Evolutionary conservation across 331 rosid genomes (phyloP).

Genomic region (Quercus phellos): DNA sequence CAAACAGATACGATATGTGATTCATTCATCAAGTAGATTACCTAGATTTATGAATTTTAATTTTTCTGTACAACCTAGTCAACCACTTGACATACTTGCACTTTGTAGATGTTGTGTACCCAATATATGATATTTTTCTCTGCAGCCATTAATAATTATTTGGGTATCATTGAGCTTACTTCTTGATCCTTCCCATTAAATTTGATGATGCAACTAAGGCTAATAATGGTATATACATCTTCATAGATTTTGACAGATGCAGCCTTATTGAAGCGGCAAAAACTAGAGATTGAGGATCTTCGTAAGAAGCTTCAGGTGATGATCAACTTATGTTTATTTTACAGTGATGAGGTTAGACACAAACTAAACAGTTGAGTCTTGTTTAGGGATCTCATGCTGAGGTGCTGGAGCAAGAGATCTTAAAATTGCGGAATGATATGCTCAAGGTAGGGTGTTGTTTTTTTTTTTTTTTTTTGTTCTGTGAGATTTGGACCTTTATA

Average conservation of each 20-base stretch:
- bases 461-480: not conserved
- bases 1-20: not conserved
- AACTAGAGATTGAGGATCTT: slow-evolving; percentile 86
- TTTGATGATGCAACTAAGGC: slow-evolving; percentile 6
- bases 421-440: slow-evolving; percentile 83
- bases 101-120: not conserved
- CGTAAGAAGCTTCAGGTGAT: slow-evolving; percentile 81
- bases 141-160: not conserved
- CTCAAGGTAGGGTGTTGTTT: slow-evolving; percentile 52
- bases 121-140: not conserved
- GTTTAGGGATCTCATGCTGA: slow-evolving; percentile 87
- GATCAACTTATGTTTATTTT: slow-evolving; percentile 12
- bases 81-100: not conserved
- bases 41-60: not conserved
- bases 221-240: not conserved
- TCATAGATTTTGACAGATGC: slow-evolving; percentile 84
- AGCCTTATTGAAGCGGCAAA: slow-evolving; percentile 88
- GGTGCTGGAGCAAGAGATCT: slow-evolving; percentile 84
- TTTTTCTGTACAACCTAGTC: not conserved
- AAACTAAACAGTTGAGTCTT: slow-evolving; percentile 16
- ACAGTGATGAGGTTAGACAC: not conserved
- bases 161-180: not conserved
- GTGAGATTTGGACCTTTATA: not conserved
- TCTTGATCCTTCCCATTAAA: not conserved
- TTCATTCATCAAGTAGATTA: not conserved